Base-by-base conservation (phyloP, 331 rosid genomes). In the Malus hybrid region DNA sequence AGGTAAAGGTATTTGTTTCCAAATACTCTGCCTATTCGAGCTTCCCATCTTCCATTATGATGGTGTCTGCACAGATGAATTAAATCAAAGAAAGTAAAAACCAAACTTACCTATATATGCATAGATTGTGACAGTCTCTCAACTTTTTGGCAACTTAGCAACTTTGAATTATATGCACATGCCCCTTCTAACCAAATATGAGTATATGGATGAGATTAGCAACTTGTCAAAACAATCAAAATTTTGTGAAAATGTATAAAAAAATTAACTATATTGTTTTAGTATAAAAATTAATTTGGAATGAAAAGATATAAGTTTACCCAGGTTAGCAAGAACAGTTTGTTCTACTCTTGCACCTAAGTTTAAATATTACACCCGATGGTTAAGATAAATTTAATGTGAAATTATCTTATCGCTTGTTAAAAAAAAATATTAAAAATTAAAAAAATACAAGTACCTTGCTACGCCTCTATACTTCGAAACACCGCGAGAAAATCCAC, bases 1-100 rank as follows among this genome's bases (percentile, higher is more conserved):
- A 93, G 92, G 79, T 93, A 93, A 62, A 93, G 90, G 77, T 93
- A 93, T 75, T 93, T 93, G 87, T 93, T 93, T 82, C 97, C 97
- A 12, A 91, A 88, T 11, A 91, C 98, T 65, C 97, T 88, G 66
- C 97, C 98, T 50, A 93, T 93, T 56, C 98, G 82, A 70, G 98
- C 98, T 78, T 93, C 98, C 98, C 98, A 93, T 86, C 96, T 85
- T 84, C 98, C 98, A 73, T 93, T 93, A 69, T 93, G 97, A 76
- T 93, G 98, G 74, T 93, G 98, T 77, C 98, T 93, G 72, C 50
- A 78, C 74, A 78, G 73, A 70, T 39, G 19, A 60, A 60, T 76
- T 42, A 15, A 44, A 70, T 29, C 46, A 42, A 42, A 42, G 46
- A 42, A 42, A 42, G 13, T 42, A 10, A 42, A 42, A 42, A 42